phyloP scores from a whole-genome alignment of 2,329 filamentous ascomycete species.

The Fusarium oligoseptatum region DNA sequence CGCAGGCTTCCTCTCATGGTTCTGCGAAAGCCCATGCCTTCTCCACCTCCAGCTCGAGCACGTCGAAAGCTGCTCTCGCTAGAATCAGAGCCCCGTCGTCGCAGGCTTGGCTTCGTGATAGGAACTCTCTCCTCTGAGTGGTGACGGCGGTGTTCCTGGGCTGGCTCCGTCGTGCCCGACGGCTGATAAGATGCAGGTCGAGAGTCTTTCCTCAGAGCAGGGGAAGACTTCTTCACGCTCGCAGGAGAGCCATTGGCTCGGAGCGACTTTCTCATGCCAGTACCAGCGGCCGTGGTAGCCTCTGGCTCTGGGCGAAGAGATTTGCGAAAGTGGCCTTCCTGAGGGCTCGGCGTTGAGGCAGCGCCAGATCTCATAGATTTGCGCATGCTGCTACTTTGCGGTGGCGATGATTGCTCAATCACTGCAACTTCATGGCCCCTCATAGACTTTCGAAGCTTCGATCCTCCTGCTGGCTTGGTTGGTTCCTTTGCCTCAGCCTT shows the following conservation, averaged over 20 bases:
- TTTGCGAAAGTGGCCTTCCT: slow-evolving; percentile 37
- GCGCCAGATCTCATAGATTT: slow-evolving; percentile 49
- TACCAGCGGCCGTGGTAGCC: background rate
- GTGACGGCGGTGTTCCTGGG: slow-evolving; percentile 41
- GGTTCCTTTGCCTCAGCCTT: slow-evolving; percentile 5
- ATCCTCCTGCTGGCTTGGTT: slow-evolving; percentile 4
- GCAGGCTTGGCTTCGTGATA: slow-evolving; percentile 53
- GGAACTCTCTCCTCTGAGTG: slow-evolving; percentile 43
- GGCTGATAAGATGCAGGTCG: slow-evolving; percentile 51
- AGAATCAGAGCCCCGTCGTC: slow-evolving; percentile 71
- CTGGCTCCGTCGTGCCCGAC: slow-evolving; percentile 20
- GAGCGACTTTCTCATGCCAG: slow-evolving; percentile 44
- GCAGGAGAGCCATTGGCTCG: slow-evolving; percentile 30
- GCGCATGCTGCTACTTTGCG: slow-evolving; percentile 47
- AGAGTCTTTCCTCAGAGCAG: slow-evolving; percentile 14
- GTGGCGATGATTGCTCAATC: slow-evolving; percentile 16
- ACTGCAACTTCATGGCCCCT: slow-evolving; percentile 50
- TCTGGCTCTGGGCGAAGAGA: slow-evolving; percentile 40
- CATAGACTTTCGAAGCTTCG: slow-evolving; percentile 63
- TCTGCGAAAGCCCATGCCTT: slow-evolving; percentile 73
- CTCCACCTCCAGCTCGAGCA: slow-evolving; percentile 60
- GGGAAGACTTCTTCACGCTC: slow-evolving; percentile 13
- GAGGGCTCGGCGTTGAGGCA: slow-evolving; percentile 10
- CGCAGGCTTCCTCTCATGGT: slow-evolving; percentile 72
- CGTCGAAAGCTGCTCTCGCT: slow-evolving; percentile 89